Base-by-base conservation (phyloP, 176 grass and related monocot genomes). In the Calamus simplicifolius region DNA sequence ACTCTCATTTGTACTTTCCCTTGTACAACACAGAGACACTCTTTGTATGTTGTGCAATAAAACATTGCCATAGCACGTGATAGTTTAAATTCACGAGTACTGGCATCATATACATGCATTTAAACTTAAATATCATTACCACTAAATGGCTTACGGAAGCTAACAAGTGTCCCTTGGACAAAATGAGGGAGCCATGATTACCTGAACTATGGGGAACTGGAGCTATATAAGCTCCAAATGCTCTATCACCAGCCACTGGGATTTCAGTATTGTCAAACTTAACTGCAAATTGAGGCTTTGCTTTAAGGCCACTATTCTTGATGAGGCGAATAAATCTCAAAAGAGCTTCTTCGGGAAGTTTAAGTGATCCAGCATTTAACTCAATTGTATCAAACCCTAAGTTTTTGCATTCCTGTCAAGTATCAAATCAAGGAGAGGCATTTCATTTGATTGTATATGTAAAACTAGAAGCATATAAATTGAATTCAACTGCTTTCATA, bases 371-470 rank as follows among this genome's bases (percentile, higher is more conserved):
- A 61, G 84, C 65, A 67, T 98, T 98, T 19, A 98, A 76, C 68
- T 98, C 93, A 65, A 98, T 76, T 26, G 84, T 92, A 59, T 92
- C 87, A 68, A 92, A 98, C 56, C 93, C 93, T 56, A 98, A 78
- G 19, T 61, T 73, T 51, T 80, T 92, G 72, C 93, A 89, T 62
- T 98, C 93, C 93, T 98, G 63, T 30, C 67, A 67, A 67, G 10
- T 10, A 51, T 21, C 15, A 57, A 10, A 25, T 14, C 16, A 18
- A 43, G 23, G n/a, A 26, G 60, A 31, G 16, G 35, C 16, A 15
- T 6, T 25, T 18, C 38, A 62, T 16, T n/a, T 18, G 16, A 61
- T 3, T 26, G 5, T 19, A 54, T 5, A 43, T 6, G 5, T 13
- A 62, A 18, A 1, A 72, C 38, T n/a, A 2, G 7, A 6, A 53